Evolutionary conservation across 208 protist species (phyloP).

Genomic region (Acanthamoeba quina): DNA sequence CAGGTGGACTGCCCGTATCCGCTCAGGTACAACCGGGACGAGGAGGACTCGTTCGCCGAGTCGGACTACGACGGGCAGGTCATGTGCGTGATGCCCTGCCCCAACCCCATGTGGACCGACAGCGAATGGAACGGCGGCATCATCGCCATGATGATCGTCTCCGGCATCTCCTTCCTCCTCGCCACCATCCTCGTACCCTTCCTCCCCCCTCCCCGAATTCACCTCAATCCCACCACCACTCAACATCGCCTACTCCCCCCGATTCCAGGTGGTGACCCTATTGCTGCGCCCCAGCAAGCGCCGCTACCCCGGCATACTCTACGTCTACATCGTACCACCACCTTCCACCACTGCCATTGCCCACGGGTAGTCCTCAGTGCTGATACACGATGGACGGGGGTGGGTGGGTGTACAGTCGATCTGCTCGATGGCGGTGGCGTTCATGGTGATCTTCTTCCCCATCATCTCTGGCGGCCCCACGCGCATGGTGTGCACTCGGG

Average conservation of each 20-base stretch:
- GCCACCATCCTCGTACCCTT: background rate
- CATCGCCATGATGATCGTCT: conserved; percentile 21
- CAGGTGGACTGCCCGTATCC: conserved; percentile 71
- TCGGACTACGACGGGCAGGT: background rate
- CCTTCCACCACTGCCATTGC: background rate
- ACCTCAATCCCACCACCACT: background rate
- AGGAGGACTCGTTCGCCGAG: background rate
- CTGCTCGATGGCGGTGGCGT: conserved; percentile 24
- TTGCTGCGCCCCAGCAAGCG: conserved; percentile 20
- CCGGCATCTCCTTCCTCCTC: conserved; percentile 51
- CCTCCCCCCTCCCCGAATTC: background rate
- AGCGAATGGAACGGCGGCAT: conserved; percentile 47
- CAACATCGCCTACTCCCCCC: too few relatives aligned
- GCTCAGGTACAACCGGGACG: conserved; percentile 7
- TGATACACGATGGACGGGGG: background rate
- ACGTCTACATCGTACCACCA: conserved; percentile 1
- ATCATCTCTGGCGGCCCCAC: conserved; percentile 27
- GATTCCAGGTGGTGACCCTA: background rate
- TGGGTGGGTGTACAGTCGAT: background rate
- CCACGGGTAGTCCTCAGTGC: background rate
- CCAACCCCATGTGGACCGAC: conserved; percentile 31
- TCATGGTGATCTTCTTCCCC: conserved; percentile 39
- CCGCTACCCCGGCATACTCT: conserved; percentile 18
- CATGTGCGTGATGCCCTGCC: conserved; percentile 63
- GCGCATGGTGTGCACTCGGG: conserved; percentile 42